Percentiles rank a stretch among this genome's conserved stretches.
These are phyloP conservation scores for Buddleja alternifolia DNA, from an alignment of 257 asterid genomes.

Conservation along the genomic window DNA sequence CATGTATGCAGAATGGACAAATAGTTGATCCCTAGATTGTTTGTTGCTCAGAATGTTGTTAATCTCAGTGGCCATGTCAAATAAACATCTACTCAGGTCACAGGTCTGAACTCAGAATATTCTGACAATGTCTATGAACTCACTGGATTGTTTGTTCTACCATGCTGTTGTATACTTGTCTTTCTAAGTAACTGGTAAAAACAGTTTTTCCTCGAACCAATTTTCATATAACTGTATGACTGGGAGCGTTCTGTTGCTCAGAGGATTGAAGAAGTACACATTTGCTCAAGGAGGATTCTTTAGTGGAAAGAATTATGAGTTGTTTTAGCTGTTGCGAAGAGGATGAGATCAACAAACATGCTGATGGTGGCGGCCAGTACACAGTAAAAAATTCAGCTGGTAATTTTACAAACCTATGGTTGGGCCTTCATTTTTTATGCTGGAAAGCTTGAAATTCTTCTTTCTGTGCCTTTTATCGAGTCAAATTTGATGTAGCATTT, in stretches of 20 bases:
- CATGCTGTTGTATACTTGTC: background rate
- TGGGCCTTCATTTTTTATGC: slow-evolving; percentile 5
- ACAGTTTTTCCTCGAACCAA: background rate
- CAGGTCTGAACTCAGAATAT: background rate
- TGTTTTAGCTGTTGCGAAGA: slow-evolving; percentile 76
- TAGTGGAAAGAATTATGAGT: slow-evolving; percentile 50
- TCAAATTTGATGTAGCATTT: background rate
- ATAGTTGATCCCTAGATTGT: background rate
- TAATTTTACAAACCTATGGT: slow-evolving; percentile 34
- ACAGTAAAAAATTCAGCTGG: slow-evolving; percentile 57
- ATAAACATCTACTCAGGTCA: background rate
- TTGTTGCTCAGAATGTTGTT: background rate
- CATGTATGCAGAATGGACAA: background rate
- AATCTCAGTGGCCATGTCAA: background rate
- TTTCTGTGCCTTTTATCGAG: background rate
- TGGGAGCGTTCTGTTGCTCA: slow-evolving; percentile 27
- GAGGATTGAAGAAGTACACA: slow-evolving; percentile 21
- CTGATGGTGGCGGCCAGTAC: slow-evolving; percentile 63
- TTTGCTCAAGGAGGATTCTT: slow-evolving; percentile 14
- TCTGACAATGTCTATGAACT: background rate
- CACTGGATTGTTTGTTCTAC: background rate
- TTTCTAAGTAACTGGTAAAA: background rate
- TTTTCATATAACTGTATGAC: too few relatives aligned
- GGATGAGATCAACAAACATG: slow-evolving; percentile 53
- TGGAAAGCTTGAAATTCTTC: background rate